phyloP scores from a whole-genome alignment of 2,329 filamentous ascomycete genomes.

The Nigrospora osmanthi region DNA sequence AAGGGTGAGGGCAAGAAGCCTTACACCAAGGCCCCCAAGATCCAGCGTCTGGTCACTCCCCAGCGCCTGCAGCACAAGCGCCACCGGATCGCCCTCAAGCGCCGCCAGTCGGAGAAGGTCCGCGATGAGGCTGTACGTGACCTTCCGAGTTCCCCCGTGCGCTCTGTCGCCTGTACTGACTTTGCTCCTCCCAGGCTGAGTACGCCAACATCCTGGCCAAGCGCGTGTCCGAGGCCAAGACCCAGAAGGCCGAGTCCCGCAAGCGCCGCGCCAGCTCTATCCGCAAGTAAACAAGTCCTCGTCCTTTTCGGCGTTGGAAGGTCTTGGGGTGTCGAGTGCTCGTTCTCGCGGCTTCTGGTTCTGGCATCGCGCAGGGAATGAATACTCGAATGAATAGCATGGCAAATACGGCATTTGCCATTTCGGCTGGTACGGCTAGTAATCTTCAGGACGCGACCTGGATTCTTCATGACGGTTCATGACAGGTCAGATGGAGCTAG shows the following conservation, averaged over 20 bases:
- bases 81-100: slow-evolving; percentile 96
- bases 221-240: slow-evolving; percentile 94
- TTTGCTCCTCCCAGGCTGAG: slow-evolving; percentile 63
- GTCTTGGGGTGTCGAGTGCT: slow-evolving; percentile 16
- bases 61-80: slow-evolving; percentile 99
- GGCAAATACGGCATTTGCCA: slow-evolving; percentile 10
- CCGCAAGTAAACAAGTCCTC: slow-evolving; percentile 61
- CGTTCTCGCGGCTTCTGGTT: slow-evolving; percentile 19
- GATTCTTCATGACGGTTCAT: slow-evolving; percentile 7
- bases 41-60: slow-evolving; percentile 98
- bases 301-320: slow-evolving; percentile 24
- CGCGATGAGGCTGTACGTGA: slow-evolving; percentile 95
- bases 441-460: slow-evolving; percentile 1
- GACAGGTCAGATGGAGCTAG: slow-evolving; percentile 2
- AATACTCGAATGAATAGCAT: slow-evolving; percentile 16
- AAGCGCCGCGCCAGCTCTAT: slow-evolving; percentile 97
- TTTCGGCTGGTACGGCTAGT: slow-evolving; percentile 9
- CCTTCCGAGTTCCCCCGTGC: not conserved
- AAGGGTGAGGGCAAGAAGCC: slow-evolving; percentile 96
- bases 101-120: slow-evolving; percentile 90
- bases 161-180: not conserved
- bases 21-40: slow-evolving; percentile 99
- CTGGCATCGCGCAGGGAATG: slow-evolving; percentile 19
- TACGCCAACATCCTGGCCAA: slow-evolving; percentile 94
- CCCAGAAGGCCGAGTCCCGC: slow-evolving; percentile 84